Evolutionary conservation across 805 yeast species (phyloP).

Genomic region (Metschnikowia shivogae): DNA sequence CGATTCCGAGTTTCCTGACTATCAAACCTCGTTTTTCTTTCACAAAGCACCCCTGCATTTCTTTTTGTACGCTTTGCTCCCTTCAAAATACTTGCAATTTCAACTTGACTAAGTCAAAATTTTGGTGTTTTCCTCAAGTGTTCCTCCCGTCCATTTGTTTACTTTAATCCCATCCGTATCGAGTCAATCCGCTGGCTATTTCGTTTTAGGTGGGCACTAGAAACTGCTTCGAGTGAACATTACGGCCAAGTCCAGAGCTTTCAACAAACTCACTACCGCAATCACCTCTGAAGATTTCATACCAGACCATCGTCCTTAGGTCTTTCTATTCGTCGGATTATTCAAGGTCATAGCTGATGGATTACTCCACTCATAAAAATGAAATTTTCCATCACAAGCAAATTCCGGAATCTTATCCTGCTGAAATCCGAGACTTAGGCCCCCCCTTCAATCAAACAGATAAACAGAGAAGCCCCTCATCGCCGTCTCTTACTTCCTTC

Average conservation of each 20-base stretch:
- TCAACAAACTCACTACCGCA: background rate
- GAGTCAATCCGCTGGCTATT: background rate
- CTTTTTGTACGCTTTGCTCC: conserved; percentile 2
- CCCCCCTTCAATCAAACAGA: conserved; percentile 1
- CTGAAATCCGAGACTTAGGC: conserved; percentile 2
- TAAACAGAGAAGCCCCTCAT: conserved; percentile 10
- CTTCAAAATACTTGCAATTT: background rate
- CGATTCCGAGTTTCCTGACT: background rate
- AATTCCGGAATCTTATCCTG: background rate
- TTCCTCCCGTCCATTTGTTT: background rate
- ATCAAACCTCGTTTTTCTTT: conserved; percentile 1
- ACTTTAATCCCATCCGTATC: background rate
- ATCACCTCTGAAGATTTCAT: background rate
- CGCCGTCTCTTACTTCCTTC: conserved; percentile 16
- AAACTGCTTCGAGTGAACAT: background rate
- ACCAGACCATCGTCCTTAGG: background rate
- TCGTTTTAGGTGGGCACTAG: background rate
- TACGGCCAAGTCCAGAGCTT: too few relatives aligned
- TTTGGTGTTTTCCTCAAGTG: background rate
- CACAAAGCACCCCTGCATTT: conserved; percentile 1
- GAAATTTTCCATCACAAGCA: background rate
- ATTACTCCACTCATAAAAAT: conserved; percentile 1
- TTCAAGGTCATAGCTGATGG: conserved; percentile 1
- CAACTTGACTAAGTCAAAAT: background rate
- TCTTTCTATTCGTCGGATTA: background rate